These are phyloP conservation scores for Penicillium sp. DNA, from an alignment of 2,329 filamentous ascomycete genomes.

Conservation along the genomic window DNA sequence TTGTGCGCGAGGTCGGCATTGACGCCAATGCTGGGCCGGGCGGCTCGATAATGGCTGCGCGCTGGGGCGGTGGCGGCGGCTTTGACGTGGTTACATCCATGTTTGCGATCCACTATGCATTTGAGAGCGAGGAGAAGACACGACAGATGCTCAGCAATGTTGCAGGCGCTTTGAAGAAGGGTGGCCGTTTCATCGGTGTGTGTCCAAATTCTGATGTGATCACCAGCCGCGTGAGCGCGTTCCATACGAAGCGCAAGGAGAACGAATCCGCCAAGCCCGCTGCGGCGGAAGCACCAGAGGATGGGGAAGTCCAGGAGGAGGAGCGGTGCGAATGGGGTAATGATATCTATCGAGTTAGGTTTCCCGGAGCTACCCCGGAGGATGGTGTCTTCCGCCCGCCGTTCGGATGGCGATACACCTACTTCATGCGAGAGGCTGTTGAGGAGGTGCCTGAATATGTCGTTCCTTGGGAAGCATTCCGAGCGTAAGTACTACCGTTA, in stretches of 20 bases:
- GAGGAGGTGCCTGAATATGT: constrained; percentile 97
- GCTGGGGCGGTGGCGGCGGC: constrained; percentile 74
- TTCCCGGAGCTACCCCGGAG: constrained; percentile 78
- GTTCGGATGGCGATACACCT: constrained; percentile 97
- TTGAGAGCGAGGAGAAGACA: constrained; percentile 88
- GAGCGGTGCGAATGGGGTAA: constrained; percentile 85
- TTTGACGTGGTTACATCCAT: constrained; percentile 99
- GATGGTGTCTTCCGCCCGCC: constrained; percentile 93
- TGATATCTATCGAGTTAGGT: constrained; percentile 86
- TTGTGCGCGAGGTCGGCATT: constrained; percentile 86
- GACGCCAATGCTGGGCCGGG: constrained; percentile 69
- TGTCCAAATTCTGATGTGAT: constrained; percentile 98
- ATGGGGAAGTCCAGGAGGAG: constrained; percentile 61
- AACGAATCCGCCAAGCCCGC: constrained; percentile 48
- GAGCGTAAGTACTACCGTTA: constrained; percentile 58
- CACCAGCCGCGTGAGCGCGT: constrained; percentile 74
- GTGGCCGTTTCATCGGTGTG: constrained; percentile 89
- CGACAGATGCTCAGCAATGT: constrained; percentile 93
- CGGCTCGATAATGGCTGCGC: constrained; percentile 60
- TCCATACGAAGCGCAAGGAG: constrained; percentile 65
- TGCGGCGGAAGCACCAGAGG: constrained; percentile 41
- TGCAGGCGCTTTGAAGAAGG: constrained; percentile 86
- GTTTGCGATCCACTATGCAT: constrained; percentile 99
- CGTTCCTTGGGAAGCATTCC: constrained; percentile 97
- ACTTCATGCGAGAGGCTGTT: constrained; percentile 93